Evolutionary conservation across 495 filamentous ascomycete species (phyloP), one percentile per base, ranked within the genome.

Genomic region (Penicillium silybi): DNA sequence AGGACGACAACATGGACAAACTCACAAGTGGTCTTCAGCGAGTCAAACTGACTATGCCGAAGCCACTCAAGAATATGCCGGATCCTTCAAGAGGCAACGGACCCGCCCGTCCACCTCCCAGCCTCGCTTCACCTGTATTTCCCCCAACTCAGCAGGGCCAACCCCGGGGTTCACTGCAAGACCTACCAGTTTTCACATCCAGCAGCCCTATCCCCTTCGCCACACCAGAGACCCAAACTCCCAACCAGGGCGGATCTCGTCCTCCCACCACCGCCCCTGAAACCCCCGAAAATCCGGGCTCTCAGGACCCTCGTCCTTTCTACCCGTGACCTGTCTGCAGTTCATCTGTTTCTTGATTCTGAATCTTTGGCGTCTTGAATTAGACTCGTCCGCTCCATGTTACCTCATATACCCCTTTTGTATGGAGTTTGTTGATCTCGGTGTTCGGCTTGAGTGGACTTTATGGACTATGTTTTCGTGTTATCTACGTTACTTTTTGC

Each of bases 11-110:
- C 16, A 63, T 92, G 18, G 86, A 92, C 44, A 72, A 68, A 18
- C 68, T 93, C 26, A 78, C 86, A 0, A 73, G 77, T n/a, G 82
- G 81, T 11, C 77, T 92, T 65, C 85, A 85, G 58, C 87, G 83
- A 25, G 84, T 95, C 56, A 92, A 85, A 58, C 74, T 95, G 42
- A 88, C 84, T 39, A 73, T 92, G 37, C 75, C 88, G 0, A n/a
- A 58, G 16, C 49, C 40, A 16, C 19, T 52, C 11, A 48, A 42
- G 9, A 39, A 51, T 34, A 54, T 32, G 29, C 29, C 9, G 9
- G 29, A 32, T 4, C 29, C 29, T 32, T 13, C 29, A 11, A 10
- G 9, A 13, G 29, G 29, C 8, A 32, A 32, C 43, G 48, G 18
- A 23, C 37, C 37, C 32, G 16, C 39, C 39, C n/a, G 50, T 57